A percentile compares a stretch with the other conserved stretches of the same genome.
Conservation (phyloP, 2,329 filamentous ascomycete species). For the Fusarium clavum region DNA sequence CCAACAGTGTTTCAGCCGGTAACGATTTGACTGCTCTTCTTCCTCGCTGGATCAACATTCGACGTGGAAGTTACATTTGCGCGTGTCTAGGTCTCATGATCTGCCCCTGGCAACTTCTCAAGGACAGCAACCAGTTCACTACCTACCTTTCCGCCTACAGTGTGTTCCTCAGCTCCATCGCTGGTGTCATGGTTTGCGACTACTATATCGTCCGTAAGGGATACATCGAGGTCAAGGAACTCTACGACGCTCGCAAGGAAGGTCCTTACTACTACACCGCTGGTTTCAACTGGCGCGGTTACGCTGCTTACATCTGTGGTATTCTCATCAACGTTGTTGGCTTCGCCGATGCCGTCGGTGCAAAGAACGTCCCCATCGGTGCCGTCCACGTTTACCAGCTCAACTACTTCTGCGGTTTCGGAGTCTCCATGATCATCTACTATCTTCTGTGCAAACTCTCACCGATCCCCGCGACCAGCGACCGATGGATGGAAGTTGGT, state of each 20-base stretch:
- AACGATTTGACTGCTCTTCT: conserved; percentile 85
- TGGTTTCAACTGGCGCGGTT: conserved; percentile 86
- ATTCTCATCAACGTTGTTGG: conserved; percentile 93
- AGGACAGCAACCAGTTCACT: conserved; percentile 82
- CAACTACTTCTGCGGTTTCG: conserved; percentile 90
- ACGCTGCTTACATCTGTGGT: conserved; percentile 82
- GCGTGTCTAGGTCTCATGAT: conserved; percentile 83
- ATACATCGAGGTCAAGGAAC: conserved; percentile 80
- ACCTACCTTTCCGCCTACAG: conserved; percentile 93
- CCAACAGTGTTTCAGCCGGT: conserved; percentile 85
- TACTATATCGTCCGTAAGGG: conserved; percentile 89
- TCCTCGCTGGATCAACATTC: conserved; percentile 84
- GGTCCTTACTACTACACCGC: conserved; percentile 79
- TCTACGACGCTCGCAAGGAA: conserved; percentile 77
- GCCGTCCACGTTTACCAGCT: conserved; percentile 89
- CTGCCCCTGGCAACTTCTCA: conserved; percentile 86
- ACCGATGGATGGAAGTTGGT: conserved; percentile 81
- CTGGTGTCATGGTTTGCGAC: conserved; percentile 88
- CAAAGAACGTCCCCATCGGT: conserved; percentile 73
- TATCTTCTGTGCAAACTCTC: conserved; percentile 75
- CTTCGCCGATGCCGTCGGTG: conserved; percentile 84
- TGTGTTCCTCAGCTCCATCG: conserved; percentile 93
- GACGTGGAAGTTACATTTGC: conserved; percentile 88
- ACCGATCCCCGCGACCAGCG: conserved; percentile 79
- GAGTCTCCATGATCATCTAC: conserved; percentile 75